Conservation (phyloP, 169 alveolate species). For the Condylostoma magnum region DNA sequence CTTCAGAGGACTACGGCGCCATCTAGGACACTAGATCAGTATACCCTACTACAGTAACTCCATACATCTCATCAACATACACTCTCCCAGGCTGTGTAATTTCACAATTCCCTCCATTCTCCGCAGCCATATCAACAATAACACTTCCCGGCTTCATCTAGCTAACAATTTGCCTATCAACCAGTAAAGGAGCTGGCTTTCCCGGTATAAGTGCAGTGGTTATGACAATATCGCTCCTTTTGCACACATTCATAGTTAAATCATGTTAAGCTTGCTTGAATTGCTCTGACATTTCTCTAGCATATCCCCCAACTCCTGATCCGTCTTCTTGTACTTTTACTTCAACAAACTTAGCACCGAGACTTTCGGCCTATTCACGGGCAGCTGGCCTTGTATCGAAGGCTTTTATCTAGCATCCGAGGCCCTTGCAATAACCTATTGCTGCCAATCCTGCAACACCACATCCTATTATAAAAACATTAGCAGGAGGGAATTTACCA, state of each 20-base stretch:
- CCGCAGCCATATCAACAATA: slow-evolving; percentile 70
- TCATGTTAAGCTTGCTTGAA: slow-evolving; percentile 49
- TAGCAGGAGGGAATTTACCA: slow-evolving; percentile 60
- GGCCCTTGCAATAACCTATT: slow-evolving; percentile 60
- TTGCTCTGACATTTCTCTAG: too few species aligned
- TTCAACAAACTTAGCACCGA: slow-evolving; percentile 68
- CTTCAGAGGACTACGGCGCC: slow-evolving; percentile 84
- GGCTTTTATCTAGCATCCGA: slow-evolving; percentile 64
- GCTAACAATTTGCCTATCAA: slow-evolving; percentile 53
- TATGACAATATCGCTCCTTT: slow-evolving; percentile 60
- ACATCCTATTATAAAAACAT: slow-evolving; percentile 63
- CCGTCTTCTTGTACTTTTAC: slow-evolving; percentile 42
- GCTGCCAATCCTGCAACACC: slow-evolving; percentile 77
- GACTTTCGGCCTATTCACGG: slow-evolving; percentile 57
- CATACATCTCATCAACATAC: slow-evolving; percentile 45
- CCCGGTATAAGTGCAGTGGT: slow-evolving; percentile 73
- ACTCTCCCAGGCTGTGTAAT: too few species aligned
- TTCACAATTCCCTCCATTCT: slow-evolving; percentile 74
- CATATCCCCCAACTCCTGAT: too few species aligned
- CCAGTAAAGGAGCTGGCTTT: slow-evolving; percentile 50
- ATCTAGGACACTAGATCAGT: slow-evolving; percentile 84
- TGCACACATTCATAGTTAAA: slow-evolving; percentile 40
- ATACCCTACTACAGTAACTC: slow-evolving; percentile 87
- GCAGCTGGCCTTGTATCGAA: slow-evolving; percentile 62
- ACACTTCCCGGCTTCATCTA: slow-evolving; percentile 61